phyloP scores from a whole-genome alignment of 108 stramenopile species.

The Nannochloropsis granulata region DNA sequence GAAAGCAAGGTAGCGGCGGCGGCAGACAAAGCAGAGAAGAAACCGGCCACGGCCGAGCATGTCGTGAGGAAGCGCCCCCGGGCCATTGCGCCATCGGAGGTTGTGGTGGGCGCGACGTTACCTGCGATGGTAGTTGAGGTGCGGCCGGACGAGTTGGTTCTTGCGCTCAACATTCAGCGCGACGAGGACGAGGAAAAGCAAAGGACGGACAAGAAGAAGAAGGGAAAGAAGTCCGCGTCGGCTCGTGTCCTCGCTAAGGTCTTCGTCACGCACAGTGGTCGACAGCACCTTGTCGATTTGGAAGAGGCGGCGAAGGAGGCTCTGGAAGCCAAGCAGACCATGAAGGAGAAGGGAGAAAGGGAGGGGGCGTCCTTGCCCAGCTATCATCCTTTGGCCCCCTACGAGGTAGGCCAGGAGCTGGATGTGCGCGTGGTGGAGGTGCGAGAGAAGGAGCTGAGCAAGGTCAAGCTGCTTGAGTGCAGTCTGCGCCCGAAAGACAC shows the following conservation, averaged over 20 bases:
- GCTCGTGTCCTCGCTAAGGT: background rate
- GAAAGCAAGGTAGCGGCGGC: background rate
- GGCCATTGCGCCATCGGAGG: background rate
- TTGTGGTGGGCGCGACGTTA: background rate
- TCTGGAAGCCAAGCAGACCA: background rate
- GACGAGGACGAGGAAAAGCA: background rate
- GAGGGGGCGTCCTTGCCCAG: background rate
- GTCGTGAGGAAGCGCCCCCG: background rate
- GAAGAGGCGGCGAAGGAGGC: background rate
- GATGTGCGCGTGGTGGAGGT: background rate
- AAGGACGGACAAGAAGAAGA: background rate
- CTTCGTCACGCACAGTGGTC: background rate
- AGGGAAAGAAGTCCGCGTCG: background rate
- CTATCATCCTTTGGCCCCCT: background rate
- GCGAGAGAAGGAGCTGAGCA: background rate
- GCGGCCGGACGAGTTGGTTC: background rate
- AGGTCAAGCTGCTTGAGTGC: background rate
- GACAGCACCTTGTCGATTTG: background rate
- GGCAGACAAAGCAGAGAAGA: background rate
- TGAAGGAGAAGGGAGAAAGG: background rate
- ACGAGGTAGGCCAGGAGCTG: conserved; percentile 5
- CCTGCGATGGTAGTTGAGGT: background rate
- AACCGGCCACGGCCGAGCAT: background rate
- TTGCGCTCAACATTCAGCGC: background rate
- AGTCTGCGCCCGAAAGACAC: background rate